Percentiles rank a stretch among this genome's conserved stretches.
Evolutionary conservation across 2,329 filamentous ascomycete genomes (phyloP).

Genomic region (Sarocladiaceae sp.): DNA sequence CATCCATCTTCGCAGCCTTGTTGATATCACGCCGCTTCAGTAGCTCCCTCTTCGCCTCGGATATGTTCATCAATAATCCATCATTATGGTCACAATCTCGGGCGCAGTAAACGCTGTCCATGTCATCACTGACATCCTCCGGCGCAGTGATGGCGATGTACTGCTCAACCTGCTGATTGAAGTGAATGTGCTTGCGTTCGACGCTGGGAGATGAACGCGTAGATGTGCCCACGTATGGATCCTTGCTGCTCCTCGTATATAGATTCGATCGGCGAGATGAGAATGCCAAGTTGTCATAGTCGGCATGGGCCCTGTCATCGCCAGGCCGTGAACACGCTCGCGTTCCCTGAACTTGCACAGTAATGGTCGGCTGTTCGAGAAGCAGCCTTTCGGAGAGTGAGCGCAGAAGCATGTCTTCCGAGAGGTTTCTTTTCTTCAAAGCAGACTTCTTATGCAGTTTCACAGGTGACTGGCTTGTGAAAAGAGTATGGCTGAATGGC

Average conservation of each 20-base stretch:
- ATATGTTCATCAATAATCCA: constrained; percentile 75
- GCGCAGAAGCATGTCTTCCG: constrained; percentile 85
- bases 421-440: constrained; percentile 93
- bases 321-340: constrained; percentile 43
- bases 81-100: constrained; percentile 69
- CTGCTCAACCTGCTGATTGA: constrained; percentile 92
- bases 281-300: constrained; percentile 61
- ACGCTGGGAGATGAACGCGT: constrained; percentile 57
- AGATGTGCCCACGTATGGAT: constrained; percentile 64
- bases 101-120: constrained; percentile 45
- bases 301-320: constrained; percentile 61
- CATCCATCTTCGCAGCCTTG: constrained; percentile 48
- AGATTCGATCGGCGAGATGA: constrained; percentile 54
- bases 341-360: constrained; percentile 74
- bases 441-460: constrained; percentile 75
- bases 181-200: constrained; percentile 83
- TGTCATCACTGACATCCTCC: constrained; percentile 67
- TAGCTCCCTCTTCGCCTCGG: constrained; percentile 49
- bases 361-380: constrained; percentile 80
- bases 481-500: constrained; percentile 37
- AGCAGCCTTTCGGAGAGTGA: constrained; percentile 85
- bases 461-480: constrained; percentile 57
- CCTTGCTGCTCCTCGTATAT: constrained; percentile 55
- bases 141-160: constrained; percentile 91
- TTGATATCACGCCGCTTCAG: constrained; percentile 32